Evolutionary conservation across 352 stramenopile species (phyloP).

Genomic region (Globisporangium lucens): DNA sequence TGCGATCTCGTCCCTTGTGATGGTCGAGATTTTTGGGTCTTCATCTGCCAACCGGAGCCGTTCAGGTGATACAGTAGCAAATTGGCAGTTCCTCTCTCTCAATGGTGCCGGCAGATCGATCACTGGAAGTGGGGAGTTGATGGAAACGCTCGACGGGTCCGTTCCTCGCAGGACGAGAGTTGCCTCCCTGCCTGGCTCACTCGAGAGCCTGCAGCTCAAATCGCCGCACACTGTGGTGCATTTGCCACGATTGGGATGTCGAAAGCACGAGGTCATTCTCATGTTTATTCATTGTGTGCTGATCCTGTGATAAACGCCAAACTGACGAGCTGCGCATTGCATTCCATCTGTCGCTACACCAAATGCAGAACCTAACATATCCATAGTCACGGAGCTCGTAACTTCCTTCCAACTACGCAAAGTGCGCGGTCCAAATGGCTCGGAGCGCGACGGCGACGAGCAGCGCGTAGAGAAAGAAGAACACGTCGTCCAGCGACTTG

Average conservation of each 20-base stretch:
- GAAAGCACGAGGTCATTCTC: too few species aligned
- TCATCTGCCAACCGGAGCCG: neutral
- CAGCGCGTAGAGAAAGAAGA: slow-evolving; percentile 71
- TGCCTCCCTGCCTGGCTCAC: neutral
- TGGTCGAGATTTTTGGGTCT: neutral
- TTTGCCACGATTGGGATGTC: neutral
- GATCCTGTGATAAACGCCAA: neutral
- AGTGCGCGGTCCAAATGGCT: slow-evolving; percentile 32
- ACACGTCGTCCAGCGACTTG: slow-evolving; percentile 72
- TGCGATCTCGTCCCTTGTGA: neutral
- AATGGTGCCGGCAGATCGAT: too few species aligned
- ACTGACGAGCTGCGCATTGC: neutral
- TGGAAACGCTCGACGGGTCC: too few species aligned
- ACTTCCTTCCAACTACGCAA: neutral
- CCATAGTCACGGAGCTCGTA: neutral
- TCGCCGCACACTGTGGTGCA: neutral
- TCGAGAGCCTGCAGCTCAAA: neutral
- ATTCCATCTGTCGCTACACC: neutral
- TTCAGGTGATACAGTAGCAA: neutral
- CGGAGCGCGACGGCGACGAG: slow-evolving; percentile 46
- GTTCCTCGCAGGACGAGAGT: neutral
- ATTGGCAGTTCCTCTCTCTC: neutral
- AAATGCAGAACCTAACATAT: neutral
- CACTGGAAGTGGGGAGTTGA: too few species aligned
- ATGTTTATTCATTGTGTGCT: too few species aligned